Evolutionary conservation across 2,329 filamentous ascomycete species (phyloP).

Genomic region (Diaporthe ilicicola): DNA sequence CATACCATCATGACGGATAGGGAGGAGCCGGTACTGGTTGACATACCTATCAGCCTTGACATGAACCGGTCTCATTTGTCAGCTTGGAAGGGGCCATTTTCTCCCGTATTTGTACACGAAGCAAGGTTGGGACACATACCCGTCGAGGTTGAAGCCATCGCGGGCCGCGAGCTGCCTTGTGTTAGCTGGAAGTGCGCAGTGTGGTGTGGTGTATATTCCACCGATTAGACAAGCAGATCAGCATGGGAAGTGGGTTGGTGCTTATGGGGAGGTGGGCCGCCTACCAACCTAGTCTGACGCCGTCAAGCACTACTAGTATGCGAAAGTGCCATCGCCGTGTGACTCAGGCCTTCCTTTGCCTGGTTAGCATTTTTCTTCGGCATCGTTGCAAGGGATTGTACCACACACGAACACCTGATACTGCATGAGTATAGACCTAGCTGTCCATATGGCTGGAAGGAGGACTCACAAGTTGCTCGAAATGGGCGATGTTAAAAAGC

Average conservation of each 20-base stretch:
- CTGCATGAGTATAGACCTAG: neutral
- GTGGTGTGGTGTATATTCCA: neutral
- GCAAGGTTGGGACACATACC: neutral
- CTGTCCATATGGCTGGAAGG: no score
- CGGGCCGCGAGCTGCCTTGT: no score
- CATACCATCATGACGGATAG: no score
- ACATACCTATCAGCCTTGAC: neutral
- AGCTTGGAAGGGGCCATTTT: neutral
- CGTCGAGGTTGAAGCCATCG: no score
- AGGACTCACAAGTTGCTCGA: neutral
- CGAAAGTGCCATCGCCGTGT: neutral
- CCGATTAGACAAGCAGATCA: neutral
- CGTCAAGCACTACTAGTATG: no score
- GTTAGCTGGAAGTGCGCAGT: no score
- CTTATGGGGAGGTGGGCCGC: neutral
- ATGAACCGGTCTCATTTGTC: neutral
- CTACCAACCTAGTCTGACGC: no score
- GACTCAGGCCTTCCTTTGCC: conserved; percentile 1
- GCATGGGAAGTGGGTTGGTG: neutral
- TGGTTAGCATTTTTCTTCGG: neutral
- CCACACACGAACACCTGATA: neutral
- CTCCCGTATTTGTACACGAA: neutral
- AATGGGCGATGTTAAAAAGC: neutral
- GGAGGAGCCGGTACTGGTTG: no score
- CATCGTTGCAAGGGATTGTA: neutral